Evolutionary conservation across 2,329 filamentous ascomycete species (phyloP).

Genomic region (Colletotrichum plurivorum): DNA sequence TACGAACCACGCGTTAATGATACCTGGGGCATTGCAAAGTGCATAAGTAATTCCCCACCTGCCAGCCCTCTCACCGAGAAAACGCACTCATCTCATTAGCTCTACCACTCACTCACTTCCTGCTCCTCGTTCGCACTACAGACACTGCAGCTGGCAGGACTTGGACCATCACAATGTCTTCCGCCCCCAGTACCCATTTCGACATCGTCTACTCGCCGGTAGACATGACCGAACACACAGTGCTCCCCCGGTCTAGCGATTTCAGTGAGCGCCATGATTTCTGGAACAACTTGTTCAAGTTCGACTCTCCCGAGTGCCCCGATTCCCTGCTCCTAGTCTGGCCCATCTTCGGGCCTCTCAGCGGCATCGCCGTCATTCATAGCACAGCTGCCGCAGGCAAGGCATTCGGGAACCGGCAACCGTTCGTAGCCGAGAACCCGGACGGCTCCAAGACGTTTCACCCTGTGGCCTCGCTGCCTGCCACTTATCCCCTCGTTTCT

Average conservation of each 20-base stretch:
- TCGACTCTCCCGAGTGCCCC: background rate
- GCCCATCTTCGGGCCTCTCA: constrained; percentile 4
- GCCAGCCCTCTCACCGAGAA: too few species aligned
- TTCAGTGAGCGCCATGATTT: background rate
- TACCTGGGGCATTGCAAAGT: too few species aligned
- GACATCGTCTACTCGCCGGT: constrained; percentile 8
- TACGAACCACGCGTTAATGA: too few species aligned
- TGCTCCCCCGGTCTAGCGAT: constrained; percentile 5
- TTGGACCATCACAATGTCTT: background rate
- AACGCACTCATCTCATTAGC: too few species aligned
- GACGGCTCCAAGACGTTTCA: constrained; percentile 7
- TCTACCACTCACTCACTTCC: background rate
- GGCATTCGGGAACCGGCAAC: constrained; percentile 4
- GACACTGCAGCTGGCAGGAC: background rate
- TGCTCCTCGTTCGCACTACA: background rate
- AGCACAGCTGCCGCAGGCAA: background rate
- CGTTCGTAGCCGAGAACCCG: constrained; percentile 5
- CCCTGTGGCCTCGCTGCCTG: constrained; percentile 5
- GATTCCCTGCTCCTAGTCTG: constrained; percentile 18
- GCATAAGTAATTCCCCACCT: too few species aligned
- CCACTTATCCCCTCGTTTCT: constrained; percentile 11
- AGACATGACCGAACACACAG: constrained; percentile 7
- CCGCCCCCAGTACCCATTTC: background rate
- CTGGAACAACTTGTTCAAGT: constrained; percentile 10
- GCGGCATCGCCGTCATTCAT: constrained; percentile 8